These are phyloP conservation scores for Akanthomyces muscarius DNA, from an alignment of 2,329 filamentous ascomycete genomes.

Conservation along the genomic window DNA sequence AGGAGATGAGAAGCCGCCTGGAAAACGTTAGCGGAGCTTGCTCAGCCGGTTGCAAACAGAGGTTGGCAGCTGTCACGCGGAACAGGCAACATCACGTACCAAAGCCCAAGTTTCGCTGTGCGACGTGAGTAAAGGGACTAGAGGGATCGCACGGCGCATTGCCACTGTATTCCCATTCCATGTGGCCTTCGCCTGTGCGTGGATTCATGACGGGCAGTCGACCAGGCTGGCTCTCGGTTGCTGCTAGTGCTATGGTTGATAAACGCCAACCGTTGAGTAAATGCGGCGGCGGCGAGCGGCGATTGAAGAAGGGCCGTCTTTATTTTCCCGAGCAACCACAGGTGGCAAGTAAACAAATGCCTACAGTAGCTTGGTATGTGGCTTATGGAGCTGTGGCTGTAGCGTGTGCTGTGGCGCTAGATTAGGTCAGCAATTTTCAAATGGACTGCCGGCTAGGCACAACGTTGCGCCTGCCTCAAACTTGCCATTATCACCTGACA, in stretches of 20 bases:
- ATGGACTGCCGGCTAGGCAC: not conserved
- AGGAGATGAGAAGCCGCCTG: conserved; percentile 34
- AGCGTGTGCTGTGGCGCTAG: not conserved
- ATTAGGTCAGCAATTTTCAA: conserved; percentile 18
- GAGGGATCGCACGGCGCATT: conserved; percentile 55
- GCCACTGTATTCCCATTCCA: conserved; percentile 64
- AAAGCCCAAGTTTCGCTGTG: conserved; percentile 37
- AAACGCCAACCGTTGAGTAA: conserved; percentile 5
- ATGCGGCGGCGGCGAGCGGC: not conserved
- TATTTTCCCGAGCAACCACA: conserved; percentile 17
- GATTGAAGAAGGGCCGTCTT: conserved; percentile 1
- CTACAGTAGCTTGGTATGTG: not conserved
- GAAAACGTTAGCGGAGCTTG: conserved; percentile 22
- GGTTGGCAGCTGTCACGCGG: not conserved
- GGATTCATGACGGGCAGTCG: conserved; percentile 42
- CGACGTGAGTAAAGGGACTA: conserved; percentile 57
- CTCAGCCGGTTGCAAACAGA: not conserved
- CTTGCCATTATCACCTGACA: not conserved
- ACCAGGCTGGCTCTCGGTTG: not conserved
- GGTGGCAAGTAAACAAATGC: conserved; percentile 18
- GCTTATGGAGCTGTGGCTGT: not conserved
- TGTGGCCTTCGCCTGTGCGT: conserved; percentile 56
- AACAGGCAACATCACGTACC: conserved; percentile 32
- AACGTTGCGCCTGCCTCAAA: not conserved
- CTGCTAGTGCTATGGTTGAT: not conserved